Conservation (phyloP, 805 yeast species). For the Komagataella populi region DNA sequence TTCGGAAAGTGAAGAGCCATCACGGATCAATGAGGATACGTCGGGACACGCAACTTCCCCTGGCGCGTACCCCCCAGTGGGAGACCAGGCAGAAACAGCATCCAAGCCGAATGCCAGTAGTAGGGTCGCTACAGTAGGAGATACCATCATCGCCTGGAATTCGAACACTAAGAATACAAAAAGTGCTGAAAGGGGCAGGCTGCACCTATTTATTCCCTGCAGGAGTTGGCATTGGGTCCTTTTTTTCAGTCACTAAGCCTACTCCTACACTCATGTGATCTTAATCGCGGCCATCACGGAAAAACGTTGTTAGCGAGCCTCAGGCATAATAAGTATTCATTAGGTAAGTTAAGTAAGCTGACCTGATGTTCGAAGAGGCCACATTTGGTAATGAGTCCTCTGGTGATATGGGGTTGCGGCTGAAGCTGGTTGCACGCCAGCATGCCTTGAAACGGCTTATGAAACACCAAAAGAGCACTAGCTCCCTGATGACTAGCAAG, state of each 20-base stretch:
- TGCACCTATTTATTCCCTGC: neutral
- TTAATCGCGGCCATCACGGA: neutral
- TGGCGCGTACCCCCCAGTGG: constrained; percentile 49
- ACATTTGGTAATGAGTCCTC: neutral
- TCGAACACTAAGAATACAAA: neutral
- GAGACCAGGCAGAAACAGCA: constrained; percentile 28
- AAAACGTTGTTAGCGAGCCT: neutral
- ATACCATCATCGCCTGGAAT: neutral
- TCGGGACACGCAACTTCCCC: constrained; percentile 41
- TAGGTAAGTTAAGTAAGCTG: neutral
- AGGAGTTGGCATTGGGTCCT: neutral
- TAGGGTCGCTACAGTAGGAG: neutral
- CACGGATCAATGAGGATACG: constrained; percentile 21
- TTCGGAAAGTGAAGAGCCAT: constrained; percentile 30
- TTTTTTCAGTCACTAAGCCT: neutral
- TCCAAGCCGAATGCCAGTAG: neutral
- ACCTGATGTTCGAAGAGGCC: neutral
- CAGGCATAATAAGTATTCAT: neutral
- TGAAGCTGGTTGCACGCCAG: neutral
- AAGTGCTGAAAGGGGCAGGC: neutral
- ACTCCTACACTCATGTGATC: neutral
- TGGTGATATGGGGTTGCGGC: neutral
- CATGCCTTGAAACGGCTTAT: neutral
- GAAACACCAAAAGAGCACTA: neutral
- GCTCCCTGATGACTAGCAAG: neutral